phyloP scores from a whole-genome alignment of 2,329 filamentous ascomycete genomes.

The Aspergillus tanneri region DNA sequence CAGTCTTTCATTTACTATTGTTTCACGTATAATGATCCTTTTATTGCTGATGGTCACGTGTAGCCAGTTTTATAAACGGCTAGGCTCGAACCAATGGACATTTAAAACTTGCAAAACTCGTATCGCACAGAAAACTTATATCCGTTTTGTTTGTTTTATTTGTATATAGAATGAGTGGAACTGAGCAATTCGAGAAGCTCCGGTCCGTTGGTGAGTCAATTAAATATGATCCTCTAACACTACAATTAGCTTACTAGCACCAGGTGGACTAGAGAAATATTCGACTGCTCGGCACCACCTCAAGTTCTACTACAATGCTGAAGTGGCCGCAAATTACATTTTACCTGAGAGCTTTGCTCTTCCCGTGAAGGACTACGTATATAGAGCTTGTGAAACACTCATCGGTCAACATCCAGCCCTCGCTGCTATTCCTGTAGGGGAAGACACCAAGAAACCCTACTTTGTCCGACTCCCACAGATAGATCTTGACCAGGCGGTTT shows the following conservation, averaged over 20 bases:
- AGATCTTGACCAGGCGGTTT: slow-evolving; percentile 40
- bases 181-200: slow-evolving; percentile 48
- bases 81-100: too few relatives aligned
- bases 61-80: too few relatives aligned
- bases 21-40: too few relatives aligned
- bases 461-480: slow-evolving; percentile 48
- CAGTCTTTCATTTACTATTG: too few relatives aligned
- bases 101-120: too few relatives aligned
- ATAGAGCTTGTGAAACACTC: slow-evolving; percentile 36
- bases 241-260: slow-evolving; percentile 1
- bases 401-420: slow-evolving; percentile 45
- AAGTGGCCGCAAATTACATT: slow-evolving; percentile 40
- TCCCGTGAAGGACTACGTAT: slow-evolving; percentile 35
- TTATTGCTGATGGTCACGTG: too few relatives aligned
- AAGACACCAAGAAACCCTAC: slow-evolving; percentile 42
- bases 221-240: slow-evolving; percentile 1
- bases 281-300: slow-evolving; percentile 46
- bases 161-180: slow-evolving; percentile 22
- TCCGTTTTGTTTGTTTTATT: neutral
- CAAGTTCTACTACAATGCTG: slow-evolving; percentile 47
- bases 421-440: slow-evolving; percentile 44
- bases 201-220: slow-evolving; percentile 27
- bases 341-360: slow-evolving; percentile 26
- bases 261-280: slow-evolving; percentile 47
- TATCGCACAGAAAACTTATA: too few relatives aligned